Percentiles rank a stretch among this genome's conserved stretches.
Conservation (phyloP, 2,329 filamentous ascomycete species). For the Diaporthe capsici region DNA sequence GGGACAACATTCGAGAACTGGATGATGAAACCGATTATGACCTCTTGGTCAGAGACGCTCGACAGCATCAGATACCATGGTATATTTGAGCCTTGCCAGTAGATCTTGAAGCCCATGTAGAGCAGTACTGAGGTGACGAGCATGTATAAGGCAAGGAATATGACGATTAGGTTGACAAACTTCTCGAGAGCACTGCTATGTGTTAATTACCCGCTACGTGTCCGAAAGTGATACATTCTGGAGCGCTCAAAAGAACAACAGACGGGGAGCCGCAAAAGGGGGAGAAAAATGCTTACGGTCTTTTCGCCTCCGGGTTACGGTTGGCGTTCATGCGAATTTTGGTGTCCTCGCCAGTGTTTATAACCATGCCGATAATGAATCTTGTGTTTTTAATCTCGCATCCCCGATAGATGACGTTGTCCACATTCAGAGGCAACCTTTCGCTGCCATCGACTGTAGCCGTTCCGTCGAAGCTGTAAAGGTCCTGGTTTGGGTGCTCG, state of each 20-base stretch:
- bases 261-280: too few species aligned
- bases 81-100: slow-evolving; percentile 80
- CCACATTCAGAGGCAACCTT: slow-evolving; percentile 79
- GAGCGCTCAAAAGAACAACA: too few species aligned
- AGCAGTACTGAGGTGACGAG: slow-evolving; percentile 78
- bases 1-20: slow-evolving; percentile 98
- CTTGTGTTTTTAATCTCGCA: slow-evolving; percentile 87
- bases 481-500: slow-evolving; percentile 84
- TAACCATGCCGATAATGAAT: slow-evolving; percentile 80
- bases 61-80: slow-evolving; percentile 83
- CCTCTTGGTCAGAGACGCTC: slow-evolving; percentile 80
- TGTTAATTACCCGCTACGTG: too few species aligned
- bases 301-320: slow-evolving; percentile 84
- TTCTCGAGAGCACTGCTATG: slow-evolving; percentile 68
- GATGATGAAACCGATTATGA: slow-evolving; percentile 91
- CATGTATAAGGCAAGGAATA: slow-evolving; percentile 85
- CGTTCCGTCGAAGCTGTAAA: slow-evolving; percentile 83
- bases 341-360: slow-evolving; percentile 89
- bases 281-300: slow-evolving; percentile 58
- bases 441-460: slow-evolving; percentile 73
- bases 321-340: slow-evolving; percentile 91
- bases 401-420: slow-evolving; percentile 88
- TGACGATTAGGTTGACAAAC: slow-evolving; percentile 81
- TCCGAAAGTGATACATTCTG: too few species aligned
- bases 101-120: slow-evolving; percentile 84